Base-by-base conservation (phyloP, 805 yeast species). In the Isabelozyma heimii region DNA sequence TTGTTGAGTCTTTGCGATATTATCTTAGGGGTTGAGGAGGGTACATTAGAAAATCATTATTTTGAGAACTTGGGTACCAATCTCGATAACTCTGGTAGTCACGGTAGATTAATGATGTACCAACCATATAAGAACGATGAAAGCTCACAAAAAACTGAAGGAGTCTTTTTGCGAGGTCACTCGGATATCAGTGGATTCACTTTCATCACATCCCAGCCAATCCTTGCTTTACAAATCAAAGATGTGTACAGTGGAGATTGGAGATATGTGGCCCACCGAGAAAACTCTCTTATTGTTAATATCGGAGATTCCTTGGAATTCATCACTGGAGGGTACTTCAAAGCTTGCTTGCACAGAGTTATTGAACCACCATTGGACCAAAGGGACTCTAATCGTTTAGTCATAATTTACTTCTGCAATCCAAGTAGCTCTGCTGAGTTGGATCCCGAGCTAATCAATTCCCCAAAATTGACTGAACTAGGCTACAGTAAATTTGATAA, bases 281-380 rank as follows among this genome's bases (percentile, higher is more conserved):
- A 67, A 8, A 59, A 60, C 17, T 65, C 59, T 12, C 59, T 65
- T 12, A 63, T 65, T 44, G 68, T 65, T 4, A 65, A 65, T 42
- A 58, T 63, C 24, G 67, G 66, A 2, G 69, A 65, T 51, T 61
- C 67, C 3, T 54, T 65, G 62, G 69, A 63, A 45, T 63, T 65
- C 45, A 63, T 63, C 44, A 59, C 68, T 12, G 69, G 68, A 13
- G 67, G 66, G 2, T 37, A 56, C 44, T 63, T 63, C 53, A 62
- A 62, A 45, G 55, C 61, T 14, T 56, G 62, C 4, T 59, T 63
- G 37, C 67, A 63, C 48, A 51, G 66, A 43, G 67, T 63, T 5
- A 59, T 63, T 16, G 47, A 61, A 8, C 65, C 67, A 2, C 67
- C 67, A 3, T 57, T 50, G 1, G 67, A 63, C 43, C 67, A 63